A percentile compares a stretch with the other conserved stretches of the same genome.
These are phyloP conservation scores for Leccinum truebloodii DNA, from an alignment of 768 basidiomycete species.

Conservation along the genomic window DNA sequence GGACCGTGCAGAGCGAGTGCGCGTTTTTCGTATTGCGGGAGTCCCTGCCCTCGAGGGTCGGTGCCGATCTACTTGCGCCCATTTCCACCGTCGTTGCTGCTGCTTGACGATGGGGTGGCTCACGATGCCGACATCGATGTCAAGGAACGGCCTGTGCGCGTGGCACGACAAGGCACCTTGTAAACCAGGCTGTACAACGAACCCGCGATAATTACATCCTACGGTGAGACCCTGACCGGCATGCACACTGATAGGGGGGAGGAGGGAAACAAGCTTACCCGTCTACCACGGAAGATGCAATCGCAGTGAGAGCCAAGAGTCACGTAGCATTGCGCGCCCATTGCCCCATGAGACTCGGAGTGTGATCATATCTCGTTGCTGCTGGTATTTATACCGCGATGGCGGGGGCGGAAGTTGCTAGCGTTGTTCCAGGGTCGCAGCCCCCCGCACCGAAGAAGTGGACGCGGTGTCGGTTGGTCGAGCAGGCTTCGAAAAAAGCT, in stretches of 20 bases:
- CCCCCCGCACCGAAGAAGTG: background rate
- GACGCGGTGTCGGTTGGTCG: background rate
- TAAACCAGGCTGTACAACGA: background rate
- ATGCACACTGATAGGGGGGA: background rate
- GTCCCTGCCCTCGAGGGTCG: background rate
- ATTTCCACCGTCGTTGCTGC: background rate
- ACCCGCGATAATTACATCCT: background rate
- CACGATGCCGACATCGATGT: conserved; percentile 5
- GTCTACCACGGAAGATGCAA: conserved; percentile 11
- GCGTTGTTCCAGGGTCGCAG: background rate
- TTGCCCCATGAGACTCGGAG: background rate
- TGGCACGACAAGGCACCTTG: background rate
- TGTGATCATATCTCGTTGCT: background rate
- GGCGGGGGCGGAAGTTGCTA: background rate
- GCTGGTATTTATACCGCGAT: background rate
- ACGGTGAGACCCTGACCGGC: background rate
- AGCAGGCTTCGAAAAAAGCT: background rate
- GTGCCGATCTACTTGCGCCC: conserved; percentile 1
- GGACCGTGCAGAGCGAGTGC: conserved; percentile 1
- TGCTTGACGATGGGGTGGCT: conserved; percentile 1
- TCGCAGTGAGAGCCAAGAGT: background rate
- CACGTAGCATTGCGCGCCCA: conserved; percentile 1
- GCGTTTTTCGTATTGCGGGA: background rate
- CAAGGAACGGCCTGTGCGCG: background rate
- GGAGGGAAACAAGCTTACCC: conserved; percentile 2